Evolutionary conservation across 2,329 filamentous ascomycete species (phyloP).

Genomic region (Daldinia sp.): DNA sequence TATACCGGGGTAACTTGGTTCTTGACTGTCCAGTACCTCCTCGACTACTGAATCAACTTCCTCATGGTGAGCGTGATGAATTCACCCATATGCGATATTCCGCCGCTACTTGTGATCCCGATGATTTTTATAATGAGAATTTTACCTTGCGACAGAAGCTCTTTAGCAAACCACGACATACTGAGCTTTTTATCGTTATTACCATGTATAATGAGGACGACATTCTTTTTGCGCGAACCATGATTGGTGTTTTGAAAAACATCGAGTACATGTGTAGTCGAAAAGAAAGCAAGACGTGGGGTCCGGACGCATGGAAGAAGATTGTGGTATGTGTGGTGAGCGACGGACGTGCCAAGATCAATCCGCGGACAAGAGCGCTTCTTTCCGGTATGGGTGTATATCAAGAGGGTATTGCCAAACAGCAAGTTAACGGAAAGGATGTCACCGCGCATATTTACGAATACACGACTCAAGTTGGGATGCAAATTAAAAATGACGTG

Average conservation of each 20-base stretch:
- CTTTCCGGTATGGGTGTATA: conserved; percentile 95
- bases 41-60: conserved; percentile 85
- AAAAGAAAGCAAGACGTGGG: conserved; percentile 94
- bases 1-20: conserved; percentile 96
- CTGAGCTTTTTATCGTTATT: conserved; percentile 94
- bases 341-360: conserved; percentile 92
- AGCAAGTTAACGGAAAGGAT: conserved; percentile 95
- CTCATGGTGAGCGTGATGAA: conserved; percentile 92
- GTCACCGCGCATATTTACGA: conserved; percentile 98
- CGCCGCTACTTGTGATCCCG: conserved; percentile 96
- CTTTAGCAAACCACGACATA: conserved; percentile 84
- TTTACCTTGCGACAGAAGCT: conserved; percentile 96
- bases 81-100: conserved; percentile 97
- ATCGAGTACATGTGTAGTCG: conserved; percentile 96
- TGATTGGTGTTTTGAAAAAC: conserved; percentile 99
- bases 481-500: conserved; percentile 90
- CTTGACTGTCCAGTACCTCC: conserved; percentile 97
- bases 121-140: conserved; percentile 88
- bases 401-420: conserved; percentile 98
- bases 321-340: conserved; percentile 98
- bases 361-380: conserved; percentile 87
- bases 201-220: conserved; percentile 99
- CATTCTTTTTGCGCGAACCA: conserved; percentile 94
- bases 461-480: conserved; percentile 87
- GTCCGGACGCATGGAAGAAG: conserved; percentile 97